Evolutionary conservation across 108 stramenopile species (phyloP).

Genomic region (Cyclotella sp.): DNA sequence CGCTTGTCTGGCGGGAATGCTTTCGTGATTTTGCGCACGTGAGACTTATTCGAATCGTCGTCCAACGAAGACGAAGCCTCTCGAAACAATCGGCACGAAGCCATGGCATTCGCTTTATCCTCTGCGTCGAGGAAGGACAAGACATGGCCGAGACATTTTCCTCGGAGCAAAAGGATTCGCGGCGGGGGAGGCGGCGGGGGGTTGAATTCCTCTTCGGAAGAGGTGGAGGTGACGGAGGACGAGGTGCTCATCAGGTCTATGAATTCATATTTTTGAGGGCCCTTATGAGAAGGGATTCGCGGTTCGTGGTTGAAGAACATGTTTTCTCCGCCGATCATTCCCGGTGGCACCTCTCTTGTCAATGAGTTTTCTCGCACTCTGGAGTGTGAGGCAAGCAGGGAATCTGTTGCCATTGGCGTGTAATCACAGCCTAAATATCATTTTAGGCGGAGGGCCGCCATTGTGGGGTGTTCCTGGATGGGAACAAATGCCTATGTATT

Average conservation of each 20-base stretch:
- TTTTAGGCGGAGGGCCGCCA: too few species aligned
- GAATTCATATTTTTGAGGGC: background rate
- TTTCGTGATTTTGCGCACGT: background rate
- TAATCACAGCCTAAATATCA: too few species aligned
- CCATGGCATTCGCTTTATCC: background rate
- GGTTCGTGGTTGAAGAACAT: background rate
- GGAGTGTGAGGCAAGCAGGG: too few species aligned
- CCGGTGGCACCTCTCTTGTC: too few species aligned
- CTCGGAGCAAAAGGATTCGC: slow-evolving; percentile 10
- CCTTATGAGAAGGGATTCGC: background rate
- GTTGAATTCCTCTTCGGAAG: slow-evolving; percentile 15
- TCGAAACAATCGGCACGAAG: slow-evolving; percentile 4
- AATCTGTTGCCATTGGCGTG: too few species aligned
- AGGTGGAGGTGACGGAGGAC: background rate
- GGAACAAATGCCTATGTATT: too few species aligned
- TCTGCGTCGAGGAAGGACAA: background rate
- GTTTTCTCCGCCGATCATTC: too few species aligned
- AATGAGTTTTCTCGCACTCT: too few species aligned
- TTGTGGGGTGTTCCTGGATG: too few species aligned
- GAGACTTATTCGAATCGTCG: background rate
- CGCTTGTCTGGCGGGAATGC: background rate
- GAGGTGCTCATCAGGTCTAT: background rate
- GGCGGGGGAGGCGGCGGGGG: slow-evolving; percentile 22
- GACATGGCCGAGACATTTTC: background rate
- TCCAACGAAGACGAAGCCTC: background rate